These are phyloP conservation scores for Chrysoporthe austroafricana DNA, from an alignment of 2,329 filamentous ascomycete genomes.

Conservation along the genomic window DNA sequence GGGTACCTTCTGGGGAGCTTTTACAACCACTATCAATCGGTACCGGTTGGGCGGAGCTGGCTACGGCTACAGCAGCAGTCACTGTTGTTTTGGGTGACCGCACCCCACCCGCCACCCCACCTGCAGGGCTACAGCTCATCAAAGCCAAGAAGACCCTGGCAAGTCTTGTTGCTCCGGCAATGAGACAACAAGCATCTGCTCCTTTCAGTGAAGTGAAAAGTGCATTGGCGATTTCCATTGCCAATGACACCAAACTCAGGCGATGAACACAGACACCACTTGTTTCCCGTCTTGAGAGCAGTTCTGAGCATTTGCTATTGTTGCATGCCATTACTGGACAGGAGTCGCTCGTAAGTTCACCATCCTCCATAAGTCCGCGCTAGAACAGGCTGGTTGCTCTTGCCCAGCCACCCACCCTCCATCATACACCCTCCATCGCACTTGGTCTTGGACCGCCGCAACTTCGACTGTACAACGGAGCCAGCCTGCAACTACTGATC, in stretches of 20 bases:
- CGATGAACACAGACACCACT: constrained; percentile 11
- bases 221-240: constrained; percentile 14
- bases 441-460: background rate
- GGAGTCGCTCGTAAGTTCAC: constrained; percentile 16
- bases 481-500: background rate
- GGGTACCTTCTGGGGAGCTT: background rate
- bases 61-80: background rate
- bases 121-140: constrained; percentile 8
- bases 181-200: constrained; percentile 25
- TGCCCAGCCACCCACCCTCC: constrained; percentile 5
- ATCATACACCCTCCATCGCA: background rate
- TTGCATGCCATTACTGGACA: constrained; percentile 14
- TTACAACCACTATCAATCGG: constrained; percentile 3
- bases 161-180: constrained; percentile 26
- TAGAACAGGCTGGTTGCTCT: background rate
- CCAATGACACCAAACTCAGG: constrained; percentile 1
- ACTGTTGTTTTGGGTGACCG: background rate
- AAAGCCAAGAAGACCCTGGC: background rate
- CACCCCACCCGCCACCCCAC: background rate
- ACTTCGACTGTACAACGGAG: background rate
- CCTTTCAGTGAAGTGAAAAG: constrained; percentile 20
- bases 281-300: background rate
- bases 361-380: background rate
- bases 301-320: constrained; percentile 16
- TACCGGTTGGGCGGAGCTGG: background rate